These are phyloP conservation scores for Carex littledalei DNA, from an alignment of 176 grass and related monocot genomes.

Conservation along the genomic window DNA sequence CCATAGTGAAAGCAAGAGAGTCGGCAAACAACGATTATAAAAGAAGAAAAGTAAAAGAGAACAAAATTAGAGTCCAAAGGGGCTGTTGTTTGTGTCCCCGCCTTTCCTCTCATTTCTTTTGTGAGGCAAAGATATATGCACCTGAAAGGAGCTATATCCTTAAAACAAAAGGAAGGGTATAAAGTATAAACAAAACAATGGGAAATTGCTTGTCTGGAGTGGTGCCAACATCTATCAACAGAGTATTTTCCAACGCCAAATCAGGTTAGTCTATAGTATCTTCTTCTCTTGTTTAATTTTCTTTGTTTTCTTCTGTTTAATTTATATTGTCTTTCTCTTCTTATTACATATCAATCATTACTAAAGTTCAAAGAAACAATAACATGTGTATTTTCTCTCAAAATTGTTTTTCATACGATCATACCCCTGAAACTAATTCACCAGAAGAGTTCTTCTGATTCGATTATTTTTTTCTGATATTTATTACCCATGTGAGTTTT, in stretches of 20 bases:
- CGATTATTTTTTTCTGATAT: neutral
- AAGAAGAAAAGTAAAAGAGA: neutral
- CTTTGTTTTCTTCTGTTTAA: neutral
- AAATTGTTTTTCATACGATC: neutral
- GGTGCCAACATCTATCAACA: conserved; percentile 24
- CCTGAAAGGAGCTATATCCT: neutral
- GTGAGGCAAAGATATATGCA: neutral
- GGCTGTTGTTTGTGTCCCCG: neutral
- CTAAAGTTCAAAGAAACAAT: neutral
- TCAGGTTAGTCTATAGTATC: conserved; percentile 33
- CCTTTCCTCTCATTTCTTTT: neutral
- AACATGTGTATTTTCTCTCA: neutral
- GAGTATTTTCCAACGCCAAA: conserved; percentile 59
- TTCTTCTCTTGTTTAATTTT: conserved; percentile 20
- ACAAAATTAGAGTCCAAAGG: neutral
- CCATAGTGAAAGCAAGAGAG: conserved; percentile 3
- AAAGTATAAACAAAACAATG: conserved; percentile 28
- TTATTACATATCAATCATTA: neutral
- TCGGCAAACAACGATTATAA: neutral
- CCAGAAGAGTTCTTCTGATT: neutral
- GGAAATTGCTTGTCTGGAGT: conserved; percentile 57
- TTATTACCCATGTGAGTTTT: neutral
- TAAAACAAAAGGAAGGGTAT: neutral
- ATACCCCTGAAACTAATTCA: neutral
- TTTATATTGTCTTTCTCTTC: neutral